Evolutionary conservation across 805 yeast species (phyloP).

Genomic region (Barnettozyma salicaria): DNA sequence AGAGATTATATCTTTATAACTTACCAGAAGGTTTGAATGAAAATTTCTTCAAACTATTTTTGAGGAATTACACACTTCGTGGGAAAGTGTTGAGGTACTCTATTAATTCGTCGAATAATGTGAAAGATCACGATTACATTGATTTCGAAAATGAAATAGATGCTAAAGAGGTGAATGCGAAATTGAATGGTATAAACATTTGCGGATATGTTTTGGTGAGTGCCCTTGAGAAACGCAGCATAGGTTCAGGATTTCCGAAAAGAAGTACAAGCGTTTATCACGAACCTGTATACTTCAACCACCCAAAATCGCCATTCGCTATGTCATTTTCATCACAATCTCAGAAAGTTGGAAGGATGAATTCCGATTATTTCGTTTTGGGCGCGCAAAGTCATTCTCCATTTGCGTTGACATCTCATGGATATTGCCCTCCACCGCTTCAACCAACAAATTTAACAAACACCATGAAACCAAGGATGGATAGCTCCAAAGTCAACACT

Average conservation of each 20-base stretch:
- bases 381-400: too few species aligned
- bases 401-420: too few species aligned
- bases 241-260: conserved; percentile 2
- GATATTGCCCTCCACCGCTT: too few species aligned
- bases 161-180: conserved; percentile 19
- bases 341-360: conserved; percentile 1
- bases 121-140: conserved; percentile 17
- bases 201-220: conserved; percentile 17
- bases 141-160: conserved; percentile 25
- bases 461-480: not conserved
- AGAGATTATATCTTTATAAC: conserved; percentile 22
- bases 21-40: conserved; percentile 24
- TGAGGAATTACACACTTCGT: conserved; percentile 19
- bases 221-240: conserved; percentile 10
- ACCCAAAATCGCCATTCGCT: too few species aligned
- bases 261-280: conserved; percentile 6
- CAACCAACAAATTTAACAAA: too few species aligned
- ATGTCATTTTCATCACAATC: not conserved
- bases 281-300: too few species aligned
- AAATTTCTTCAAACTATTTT: conserved; percentile 24
- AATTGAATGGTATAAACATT: conserved; percentile 23
- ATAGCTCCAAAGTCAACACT: not conserved
- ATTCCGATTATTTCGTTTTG: conserved; percentile 3
- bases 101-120: conserved; percentile 10
- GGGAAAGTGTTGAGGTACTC: conserved; percentile 20